phyloP scores from a whole-genome alignment of 1,284 basidiomycete genomes.

The Thelephora terrestris region DNA sequence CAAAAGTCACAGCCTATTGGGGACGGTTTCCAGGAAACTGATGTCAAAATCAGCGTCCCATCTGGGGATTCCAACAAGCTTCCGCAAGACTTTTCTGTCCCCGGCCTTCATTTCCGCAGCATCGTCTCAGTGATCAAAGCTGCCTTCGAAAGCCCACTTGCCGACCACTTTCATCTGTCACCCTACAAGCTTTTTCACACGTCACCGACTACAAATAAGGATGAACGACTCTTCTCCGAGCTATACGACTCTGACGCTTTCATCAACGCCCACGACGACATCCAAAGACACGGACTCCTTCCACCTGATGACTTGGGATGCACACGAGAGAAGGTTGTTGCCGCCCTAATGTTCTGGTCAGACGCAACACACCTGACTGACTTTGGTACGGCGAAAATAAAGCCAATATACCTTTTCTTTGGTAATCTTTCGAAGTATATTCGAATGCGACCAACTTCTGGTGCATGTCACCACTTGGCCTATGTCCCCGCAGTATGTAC shows the following conservation, averaged over 20 bases:
- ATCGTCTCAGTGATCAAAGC: slow-evolving; percentile 8
- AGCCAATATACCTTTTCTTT: slow-evolving; percentile 29
- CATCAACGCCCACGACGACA: slow-evolving; percentile 14
- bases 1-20: too few species aligned
- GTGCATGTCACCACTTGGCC: slow-evolving; percentile 24
- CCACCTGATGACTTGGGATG: slow-evolving; percentile 8
- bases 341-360: slow-evolving; percentile 25
- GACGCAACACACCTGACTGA: slow-evolving; percentile 27
- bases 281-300: slow-evolving; percentile 8
- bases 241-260: slow-evolving; percentile 13
- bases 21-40: too few species aligned
- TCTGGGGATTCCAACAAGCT: too few species aligned
- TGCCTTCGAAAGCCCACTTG: too few species aligned
- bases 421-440: slow-evolving; percentile 28
- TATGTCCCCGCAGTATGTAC: slow-evolving; percentile 21
- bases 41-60: too few species aligned
- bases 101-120: slow-evolving; percentile 4
- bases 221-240: slow-evolving; percentile 6
- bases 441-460: slow-evolving; percentile 13
- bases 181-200: too few species aligned
- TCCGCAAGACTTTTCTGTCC: too few species aligned
- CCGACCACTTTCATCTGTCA: too few species aligned
- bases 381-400: slow-evolving; percentile 25
- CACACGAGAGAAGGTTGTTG: slow-evolving; percentile 15
- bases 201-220: too few species aligned